Base-by-base conservation (phyloP, 768 basidiomycete genomes). In the Baorangia bicolor region DNA sequence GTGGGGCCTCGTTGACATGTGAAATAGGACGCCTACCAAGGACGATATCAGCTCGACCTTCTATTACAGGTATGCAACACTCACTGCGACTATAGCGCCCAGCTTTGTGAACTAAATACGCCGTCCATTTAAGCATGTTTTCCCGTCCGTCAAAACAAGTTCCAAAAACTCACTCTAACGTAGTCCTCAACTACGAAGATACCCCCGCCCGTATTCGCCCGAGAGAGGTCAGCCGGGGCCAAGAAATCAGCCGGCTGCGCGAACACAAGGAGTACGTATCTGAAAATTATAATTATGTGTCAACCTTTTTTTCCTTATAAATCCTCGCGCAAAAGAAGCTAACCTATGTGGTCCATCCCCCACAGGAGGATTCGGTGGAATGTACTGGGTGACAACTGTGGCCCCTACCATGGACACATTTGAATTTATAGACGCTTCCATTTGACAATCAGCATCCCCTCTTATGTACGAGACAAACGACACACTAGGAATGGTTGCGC, bases 311-410 rank as follows among this genome's bases (percentile, higher is more conserved):
- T 11, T 2, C 4, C 14, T 20, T 11, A 18, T 28, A 27, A 5
- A 21, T 47, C 27, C 8, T 18, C 11, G 13, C 31, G n/a, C 43
- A 35, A 11, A 14, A 42, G 28, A n/a, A n/a, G 60, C 54, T 69
- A 53, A 86, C 87, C 90, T 81, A 70, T 92, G 91, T 50, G 88
- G 77, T 39, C 91, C 90, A 55, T 81, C 84, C 30, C 88, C 88
- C 27, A 76, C 67, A 20, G 85, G 74, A 51, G 90, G 90, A 51
- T 79, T 81, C 49, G 90, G 90, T 16, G 88, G 87, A 47, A 84
- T 83, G 64, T 91, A 92, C 38, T 74, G 71, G 11, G 87, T 90
- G 60, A 90, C 79, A 34, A 67, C 72, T 23, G 74, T 75, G 5
- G 75, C 81, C n/a, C 75, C 71, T 5, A 72, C 57, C 59, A 75